Percentiles rank a stretch among this genome's conserved stretches.
Conservation (phyloP, 768 basidiomycete species). For the Exidia glandulosa region DNA sequence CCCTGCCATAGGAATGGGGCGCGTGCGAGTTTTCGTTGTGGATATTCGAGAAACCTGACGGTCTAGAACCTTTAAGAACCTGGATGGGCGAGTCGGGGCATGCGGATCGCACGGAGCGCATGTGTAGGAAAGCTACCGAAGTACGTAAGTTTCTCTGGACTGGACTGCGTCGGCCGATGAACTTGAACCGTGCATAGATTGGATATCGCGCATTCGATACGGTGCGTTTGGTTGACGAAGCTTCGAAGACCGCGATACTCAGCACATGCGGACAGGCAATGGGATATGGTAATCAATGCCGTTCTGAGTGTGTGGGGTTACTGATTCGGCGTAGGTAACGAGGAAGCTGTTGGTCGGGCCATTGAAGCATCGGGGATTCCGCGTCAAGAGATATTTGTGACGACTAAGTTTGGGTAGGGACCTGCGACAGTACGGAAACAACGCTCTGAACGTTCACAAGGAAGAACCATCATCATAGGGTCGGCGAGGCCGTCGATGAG, state of each 20-base stretch:
- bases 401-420: conserved; percentile 27
- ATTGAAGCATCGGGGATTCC: conserved; percentile 66
- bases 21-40: background rate
- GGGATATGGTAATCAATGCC: background rate
- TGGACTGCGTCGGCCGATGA: background rate
- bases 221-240: background rate
- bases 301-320: background rate
- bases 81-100: conserved; percentile 30
- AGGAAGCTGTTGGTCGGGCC: conserved; percentile 72
- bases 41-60: background rate
- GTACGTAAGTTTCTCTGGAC: conserved; percentile 15
- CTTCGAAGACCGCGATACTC: background rate
- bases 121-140: conserved; percentile 24
- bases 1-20: conserved; percentile 6
- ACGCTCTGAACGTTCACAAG: conserved; percentile 32
- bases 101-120: conserved; percentile 30
- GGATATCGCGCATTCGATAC: background rate
- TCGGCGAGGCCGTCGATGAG: conserved; percentile 49
- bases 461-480: conserved; percentile 49
- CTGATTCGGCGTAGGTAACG: conserved; percentile 30
- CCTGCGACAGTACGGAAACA: background rate
- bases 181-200: background rate
- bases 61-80: conserved; percentile 11
- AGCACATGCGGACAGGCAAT: background rate
- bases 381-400: conserved; percentile 68